Conservation (phyloP, 768 basidiomycete species). For the Phylloporus rhodoxanthus region DNA sequence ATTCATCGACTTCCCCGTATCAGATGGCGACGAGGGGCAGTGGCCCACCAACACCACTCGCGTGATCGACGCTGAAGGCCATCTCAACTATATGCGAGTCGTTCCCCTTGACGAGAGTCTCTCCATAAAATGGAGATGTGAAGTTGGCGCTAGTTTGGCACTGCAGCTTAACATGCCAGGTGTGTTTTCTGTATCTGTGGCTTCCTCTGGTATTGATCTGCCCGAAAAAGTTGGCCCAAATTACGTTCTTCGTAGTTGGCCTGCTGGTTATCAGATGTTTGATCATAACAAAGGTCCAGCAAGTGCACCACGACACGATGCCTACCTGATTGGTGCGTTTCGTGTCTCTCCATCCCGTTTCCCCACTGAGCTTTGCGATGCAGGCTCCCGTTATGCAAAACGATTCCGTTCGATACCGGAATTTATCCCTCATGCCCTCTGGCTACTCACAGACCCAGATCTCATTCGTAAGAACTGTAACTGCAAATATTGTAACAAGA, state of each 20-base stretch:
- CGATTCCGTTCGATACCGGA: slow-evolving; percentile 80
- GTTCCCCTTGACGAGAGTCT: slow-evolving; percentile 46
- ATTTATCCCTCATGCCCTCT: slow-evolving; percentile 78
- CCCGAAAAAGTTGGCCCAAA: slow-evolving; percentile 38
- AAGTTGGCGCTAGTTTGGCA: slow-evolving; percentile 39
- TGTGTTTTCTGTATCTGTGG: slow-evolving; percentile 25
- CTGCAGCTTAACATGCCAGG: slow-evolving; percentile 44
- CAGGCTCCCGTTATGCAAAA: slow-evolving; percentile 39
- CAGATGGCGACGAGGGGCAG: slow-evolving; percentile 49
- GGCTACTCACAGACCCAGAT: slow-evolving; percentile 58
- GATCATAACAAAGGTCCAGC: slow-evolving; percentile 68
- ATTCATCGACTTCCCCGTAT: slow-evolving; percentile 53
- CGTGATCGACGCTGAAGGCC: slow-evolving; percentile 50
- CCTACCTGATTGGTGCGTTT: slow-evolving; percentile 66
- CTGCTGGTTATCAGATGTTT: slow-evolving; percentile 61
- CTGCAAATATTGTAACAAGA: slow-evolving; percentile 75
- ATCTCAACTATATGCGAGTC: slow-evolving; percentile 67
- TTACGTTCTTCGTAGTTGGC: slow-evolving; percentile 63
- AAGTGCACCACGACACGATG: slow-evolving; percentile 56
- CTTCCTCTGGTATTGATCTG: background rate
- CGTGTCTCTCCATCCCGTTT: background rate
- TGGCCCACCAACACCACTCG: slow-evolving; percentile 58
- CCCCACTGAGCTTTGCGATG: background rate
- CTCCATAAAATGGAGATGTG: slow-evolving; percentile 53
- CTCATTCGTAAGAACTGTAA: slow-evolving; percentile 47